Base-by-base conservation (phyloP, 495 filamentous ascomycete genomes). In the Hyaloscypha bicolor region DNA sequence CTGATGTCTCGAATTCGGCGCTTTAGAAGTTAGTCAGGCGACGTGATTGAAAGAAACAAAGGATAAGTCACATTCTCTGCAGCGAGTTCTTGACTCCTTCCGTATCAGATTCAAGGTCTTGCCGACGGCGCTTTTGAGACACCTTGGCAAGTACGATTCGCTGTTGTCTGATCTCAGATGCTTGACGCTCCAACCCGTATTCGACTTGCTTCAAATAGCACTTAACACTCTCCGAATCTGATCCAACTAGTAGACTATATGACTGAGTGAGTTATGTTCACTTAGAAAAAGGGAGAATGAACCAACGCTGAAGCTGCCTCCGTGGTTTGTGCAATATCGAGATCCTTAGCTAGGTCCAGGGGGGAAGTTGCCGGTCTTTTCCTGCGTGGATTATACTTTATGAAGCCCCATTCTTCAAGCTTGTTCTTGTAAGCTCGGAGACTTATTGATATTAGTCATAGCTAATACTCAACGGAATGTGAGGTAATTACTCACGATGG, bases 381-480 rank as follows among this genome's bases (percentile, higher is more conserved):
- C 8, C 42, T 6, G 9, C 42, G 42, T 19, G 11, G 16, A 48
- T 53, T 65, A 21, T 65, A 65, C 32, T 56, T 65, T 29, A 42
- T 56, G 25, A 31, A 65, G 21, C 63, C 63, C 32, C 51, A 65
- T 58, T 65, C 52, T 19, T 65, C 55, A 21, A 65, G 9, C n/a
- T 65, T 56, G 30, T 65, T 31, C 35, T 65, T 65, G 55, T 37
- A 65, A 9, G 63, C 63, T 19, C 63, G 63, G 14, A 32, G 4
- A 11, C 63, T 65, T 32, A 14, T 22, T 21, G 8, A 56, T 4
- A 5, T 56, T 8, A 56, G 30, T 8, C 19, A 55, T 22, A 6
- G 14, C 12, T 9, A 22, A 6, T 53, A 31, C 11, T 9, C 22
- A 37, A n/a, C 21, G 16, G 30, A n/a, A 16, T 9, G 25, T 35